Percentiles rank a stretch among this genome's conserved stretches.
phyloP scores from a whole-genome alignment of 2,329 filamentous ascomycete genomes.

The Nectriaceae sp. region DNA sequence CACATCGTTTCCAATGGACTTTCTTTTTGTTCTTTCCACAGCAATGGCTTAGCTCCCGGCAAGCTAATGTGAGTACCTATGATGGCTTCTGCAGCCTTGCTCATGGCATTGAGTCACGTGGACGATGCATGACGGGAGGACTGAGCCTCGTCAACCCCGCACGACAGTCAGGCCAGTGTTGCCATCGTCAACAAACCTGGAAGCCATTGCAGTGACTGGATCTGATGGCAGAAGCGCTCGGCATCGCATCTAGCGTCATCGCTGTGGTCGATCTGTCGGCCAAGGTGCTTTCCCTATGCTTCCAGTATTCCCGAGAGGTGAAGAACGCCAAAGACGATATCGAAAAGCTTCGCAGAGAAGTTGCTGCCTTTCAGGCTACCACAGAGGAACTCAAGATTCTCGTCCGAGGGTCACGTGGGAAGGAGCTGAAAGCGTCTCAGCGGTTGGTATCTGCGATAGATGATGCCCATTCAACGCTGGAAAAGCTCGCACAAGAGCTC shows the following conservation, averaged over 20 bases:
- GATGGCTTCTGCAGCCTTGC: neutral
- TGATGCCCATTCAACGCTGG: neutral
- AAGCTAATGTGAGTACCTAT: neutral
- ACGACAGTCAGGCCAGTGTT: neutral
- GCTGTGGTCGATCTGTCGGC: conserved; percentile 39
- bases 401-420: conserved; percentile 20
- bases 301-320: conserved; percentile 36
- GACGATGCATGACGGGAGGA: neutral
- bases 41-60: neutral
- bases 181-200: neutral
- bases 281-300: conserved; percentile 35
- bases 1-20: neutral
- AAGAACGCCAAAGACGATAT: conserved; percentile 35
- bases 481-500: neutral
- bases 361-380: conserved; percentile 11
- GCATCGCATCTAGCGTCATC: conserved; percentile 36
- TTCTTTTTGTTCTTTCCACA: neutral
- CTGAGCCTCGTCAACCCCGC: too few relatives aligned
- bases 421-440: conserved; percentile 1
- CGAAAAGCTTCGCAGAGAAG: conserved; percentile 31
- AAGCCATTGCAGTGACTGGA: neutral
- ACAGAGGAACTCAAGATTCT: conserved; percentile 21
- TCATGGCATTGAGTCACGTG: neutral
- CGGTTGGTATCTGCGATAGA: neutral
- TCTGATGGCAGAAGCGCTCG: conserved; percentile 28